A percentile compares a stretch with the other conserved stretches of the same genome.
These are phyloP conservation scores for Orbilia blumenaviensis DNA, from an alignment of 2,329 filamentous ascomycete genomes.

Conservation along the genomic window DNA sequence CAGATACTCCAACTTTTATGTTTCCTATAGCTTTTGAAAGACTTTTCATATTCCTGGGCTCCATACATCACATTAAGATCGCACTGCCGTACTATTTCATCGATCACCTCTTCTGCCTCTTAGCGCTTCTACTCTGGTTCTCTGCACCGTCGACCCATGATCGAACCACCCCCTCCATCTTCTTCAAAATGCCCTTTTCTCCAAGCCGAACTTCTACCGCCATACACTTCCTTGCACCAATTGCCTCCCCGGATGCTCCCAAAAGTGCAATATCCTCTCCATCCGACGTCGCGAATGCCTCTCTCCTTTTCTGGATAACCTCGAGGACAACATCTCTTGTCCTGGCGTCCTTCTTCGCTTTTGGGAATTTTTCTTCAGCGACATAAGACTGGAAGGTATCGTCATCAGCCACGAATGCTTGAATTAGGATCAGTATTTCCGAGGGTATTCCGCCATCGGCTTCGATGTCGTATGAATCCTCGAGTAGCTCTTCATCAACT, in stretches of 20 bases:
- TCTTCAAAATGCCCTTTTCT: conserved; percentile 73
- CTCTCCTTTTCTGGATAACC: conserved; percentile 59
- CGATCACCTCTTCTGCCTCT: conserved; percentile 17
- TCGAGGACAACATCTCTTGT: conserved; percentile 59
- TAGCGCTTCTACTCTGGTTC: not conserved
- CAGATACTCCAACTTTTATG: too few species aligned
- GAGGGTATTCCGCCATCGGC: conserved; percentile 58
- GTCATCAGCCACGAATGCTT: conserved; percentile 39
- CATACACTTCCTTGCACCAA: conserved; percentile 65
- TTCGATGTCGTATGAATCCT: conserved; percentile 78
- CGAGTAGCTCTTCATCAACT: conserved; percentile 66
- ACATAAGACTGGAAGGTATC: conserved; percentile 30
- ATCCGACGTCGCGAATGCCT: conserved; percentile 22
- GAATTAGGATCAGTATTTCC: conserved; percentile 41
- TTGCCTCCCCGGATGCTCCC: conserved; percentile 53
- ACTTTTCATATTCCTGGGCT: not conserved
- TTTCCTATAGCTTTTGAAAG: not conserved
- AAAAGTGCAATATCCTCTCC: conserved; percentile 33
- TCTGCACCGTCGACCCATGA: conserved; percentile 17
- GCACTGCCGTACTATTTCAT: not conserved
- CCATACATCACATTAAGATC: not conserved
- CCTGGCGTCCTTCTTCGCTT: conserved; percentile 43
- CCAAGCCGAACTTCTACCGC: conserved; percentile 74
- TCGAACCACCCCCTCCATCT: conserved; percentile 25
- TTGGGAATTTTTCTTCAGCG: conserved; percentile 35